Conservation (phyloP, 768 basidiomycete genomes). For the Lactifluus subvellereus region DNA sequence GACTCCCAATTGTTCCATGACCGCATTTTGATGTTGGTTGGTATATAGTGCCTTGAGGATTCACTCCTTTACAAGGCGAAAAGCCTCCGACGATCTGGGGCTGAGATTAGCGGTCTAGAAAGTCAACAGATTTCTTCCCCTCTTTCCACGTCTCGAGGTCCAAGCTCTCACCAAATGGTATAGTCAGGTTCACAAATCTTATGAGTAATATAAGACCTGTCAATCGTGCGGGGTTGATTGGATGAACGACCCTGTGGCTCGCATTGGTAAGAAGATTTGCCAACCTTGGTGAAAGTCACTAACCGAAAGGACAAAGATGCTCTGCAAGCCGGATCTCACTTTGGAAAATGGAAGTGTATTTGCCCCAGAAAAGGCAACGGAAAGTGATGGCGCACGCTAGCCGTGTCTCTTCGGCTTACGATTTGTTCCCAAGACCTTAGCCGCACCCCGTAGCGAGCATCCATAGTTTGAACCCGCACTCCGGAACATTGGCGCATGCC, state of each 20-base stretch:
- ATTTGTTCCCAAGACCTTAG: neutral
- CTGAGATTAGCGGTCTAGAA: neutral
- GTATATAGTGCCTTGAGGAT: neutral
- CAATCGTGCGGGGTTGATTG: slow-evolving; percentile 6
- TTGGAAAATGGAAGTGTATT: slow-evolving; percentile 13
- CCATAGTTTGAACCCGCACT: neutral
- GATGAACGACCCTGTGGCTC: neutral
- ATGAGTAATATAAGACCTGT: slow-evolving; percentile 1
- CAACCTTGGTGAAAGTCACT: slow-evolving; percentile 5
- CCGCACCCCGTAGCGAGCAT: neutral
- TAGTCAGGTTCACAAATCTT: slow-evolving; percentile 10
- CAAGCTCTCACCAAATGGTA: slow-evolving; percentile 7
- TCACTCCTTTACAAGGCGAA: neutral
- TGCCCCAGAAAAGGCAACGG: slow-evolving; percentile 18
- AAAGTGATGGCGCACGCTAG: neutral
- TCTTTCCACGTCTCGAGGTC: slow-evolving; percentile 1
- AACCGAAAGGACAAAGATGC: slow-evolving; percentile 18
- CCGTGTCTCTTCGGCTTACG: slow-evolving; percentile 13
- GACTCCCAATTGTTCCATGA: neutral
- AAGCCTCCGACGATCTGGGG: slow-evolving; percentile 2
- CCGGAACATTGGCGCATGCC: slow-evolving; percentile 9
- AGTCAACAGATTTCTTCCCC: neutral
- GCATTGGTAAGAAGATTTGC: neutral
- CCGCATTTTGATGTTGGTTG: neutral
- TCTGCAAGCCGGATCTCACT: neutral